phyloP scores from a whole-genome alignment of 352 stramenopile genomes.

The Globisporangium uncinulatum region DNA sequence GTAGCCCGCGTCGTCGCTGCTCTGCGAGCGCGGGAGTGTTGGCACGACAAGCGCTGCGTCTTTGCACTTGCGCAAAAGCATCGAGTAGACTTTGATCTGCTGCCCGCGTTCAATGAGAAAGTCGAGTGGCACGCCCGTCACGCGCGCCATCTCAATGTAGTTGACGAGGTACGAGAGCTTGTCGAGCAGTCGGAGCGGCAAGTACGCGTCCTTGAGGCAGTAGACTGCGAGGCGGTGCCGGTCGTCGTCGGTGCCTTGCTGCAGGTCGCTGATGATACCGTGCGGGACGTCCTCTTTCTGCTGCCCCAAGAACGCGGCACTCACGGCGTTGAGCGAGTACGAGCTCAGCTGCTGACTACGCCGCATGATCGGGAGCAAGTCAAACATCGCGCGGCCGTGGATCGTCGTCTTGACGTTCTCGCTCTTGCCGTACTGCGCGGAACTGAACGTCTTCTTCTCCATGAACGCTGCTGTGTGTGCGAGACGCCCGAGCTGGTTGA shows the following conservation, averaged over 20 bases:
- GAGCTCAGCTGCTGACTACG: constrained; percentile 98
- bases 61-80: constrained; percentile 97
- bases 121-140: constrained; percentile 97
- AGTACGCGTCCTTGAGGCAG: constrained; percentile 98
- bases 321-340: constrained; percentile 99
- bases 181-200: constrained; percentile 96
- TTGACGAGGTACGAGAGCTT: constrained; percentile 99
- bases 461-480: constrained; percentile 88
- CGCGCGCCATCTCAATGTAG: constrained; percentile 99
- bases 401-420: constrained; percentile 99
- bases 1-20: constrained; percentile 88
- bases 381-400: constrained; percentile 97
- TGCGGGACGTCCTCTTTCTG: constrained; percentile 99
- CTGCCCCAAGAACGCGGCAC: constrained; percentile 95
- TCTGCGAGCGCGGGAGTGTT: constrained; percentile 89
- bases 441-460: constrained; percentile 98
- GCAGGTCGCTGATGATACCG: constrained; percentile 95
- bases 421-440: constrained; percentile 95
- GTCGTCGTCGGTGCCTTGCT: constrained; percentile 96
- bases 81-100: constrained; percentile 99
- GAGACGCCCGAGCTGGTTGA: constrained; percentile 85
- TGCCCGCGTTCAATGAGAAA: constrained; percentile 98
- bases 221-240: constrained; percentile 98
- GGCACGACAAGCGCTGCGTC: constrained; percentile 94
- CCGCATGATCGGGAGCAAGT: constrained; percentile 99